Percentiles rank a stretch among this genome's conserved stretches.
Evolutionary conservation across 208 protist genomes (phyloP).

Genomic region (Vickermania spadyakhi): DNA sequence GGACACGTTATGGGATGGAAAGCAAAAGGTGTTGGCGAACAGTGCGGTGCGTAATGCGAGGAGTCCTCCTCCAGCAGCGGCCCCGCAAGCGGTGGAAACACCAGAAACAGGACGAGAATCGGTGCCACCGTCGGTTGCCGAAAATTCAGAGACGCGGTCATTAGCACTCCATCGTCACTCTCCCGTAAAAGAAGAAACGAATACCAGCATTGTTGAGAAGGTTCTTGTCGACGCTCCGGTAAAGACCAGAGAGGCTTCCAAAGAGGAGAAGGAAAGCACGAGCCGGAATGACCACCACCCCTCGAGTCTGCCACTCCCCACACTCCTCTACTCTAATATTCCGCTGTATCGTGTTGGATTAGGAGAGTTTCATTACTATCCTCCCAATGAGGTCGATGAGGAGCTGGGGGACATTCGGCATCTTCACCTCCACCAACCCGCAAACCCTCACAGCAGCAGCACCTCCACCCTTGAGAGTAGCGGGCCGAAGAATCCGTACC

Average conservation of each 20-base stretch:
- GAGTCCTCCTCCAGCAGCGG: not conserved
- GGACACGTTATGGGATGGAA: conserved; percentile 28
- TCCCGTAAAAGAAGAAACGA: too few relatives aligned
- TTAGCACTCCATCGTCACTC: not conserved
- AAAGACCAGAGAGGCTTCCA: not conserved
- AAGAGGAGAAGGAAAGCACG: not conserved
- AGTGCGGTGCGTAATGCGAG: too few relatives aligned
- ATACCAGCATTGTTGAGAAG: too few relatives aligned
- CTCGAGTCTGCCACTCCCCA: not conserved
- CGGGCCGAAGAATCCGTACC: not conserved
- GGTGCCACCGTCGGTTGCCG: too few relatives aligned
- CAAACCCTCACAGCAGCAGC: too few relatives aligned
- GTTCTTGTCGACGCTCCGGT: too few relatives aligned
- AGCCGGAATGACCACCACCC: too few relatives aligned
- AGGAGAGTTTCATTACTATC: conserved; percentile 24
- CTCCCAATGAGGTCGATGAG: not conserved
- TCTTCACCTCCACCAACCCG: not conserved
- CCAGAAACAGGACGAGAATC: conserved; percentile 2
- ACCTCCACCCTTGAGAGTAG: not conserved
- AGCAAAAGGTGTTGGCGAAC: conserved; percentile 34
- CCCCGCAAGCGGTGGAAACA: too few relatives aligned
- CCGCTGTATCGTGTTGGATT: conserved; percentile 28
- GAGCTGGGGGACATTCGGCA: not conserved
- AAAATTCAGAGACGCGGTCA: too few relatives aligned
- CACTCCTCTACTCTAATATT: conserved; percentile 13